Conservation (phyloP, 208 protist species). For the Leishmania amazonensis region DNA sequence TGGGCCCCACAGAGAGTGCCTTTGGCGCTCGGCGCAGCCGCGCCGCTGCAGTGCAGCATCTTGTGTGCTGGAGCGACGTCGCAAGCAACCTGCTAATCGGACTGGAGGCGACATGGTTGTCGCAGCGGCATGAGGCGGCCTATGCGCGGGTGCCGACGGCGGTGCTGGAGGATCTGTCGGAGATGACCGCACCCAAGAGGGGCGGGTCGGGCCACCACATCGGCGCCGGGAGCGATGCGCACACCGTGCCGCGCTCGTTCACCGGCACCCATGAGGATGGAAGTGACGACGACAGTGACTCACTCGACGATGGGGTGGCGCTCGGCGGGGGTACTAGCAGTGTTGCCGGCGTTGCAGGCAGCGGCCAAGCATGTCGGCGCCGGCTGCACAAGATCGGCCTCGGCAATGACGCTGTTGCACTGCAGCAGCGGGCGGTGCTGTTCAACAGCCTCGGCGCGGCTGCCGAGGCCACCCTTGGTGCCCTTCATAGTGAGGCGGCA, state of each 20-base stretch:
- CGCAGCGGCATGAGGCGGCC: constrained; percentile 15
- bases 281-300: constrained; percentile 34
- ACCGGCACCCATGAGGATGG: constrained; percentile 1
- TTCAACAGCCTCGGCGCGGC: constrained; percentile 28
- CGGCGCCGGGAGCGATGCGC: not conserved
- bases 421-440: constrained; percentile 23
- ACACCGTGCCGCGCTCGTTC: not conserved
- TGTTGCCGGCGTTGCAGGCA: constrained; percentile 12
- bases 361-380: constrained; percentile 10
- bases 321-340: constrained; percentile 2
- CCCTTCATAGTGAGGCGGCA: constrained; percentile 59
- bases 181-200: not conserved
- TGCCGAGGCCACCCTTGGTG: constrained; percentile 51
- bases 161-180: constrained; percentile 48
- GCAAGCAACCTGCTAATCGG: constrained; percentile 81
- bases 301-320: constrained; percentile 8
- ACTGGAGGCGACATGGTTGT: constrained; percentile 20
- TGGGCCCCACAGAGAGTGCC: not conserved
- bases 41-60: constrained; percentile 12
- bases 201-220: not conserved
- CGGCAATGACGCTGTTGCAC: constrained; percentile 15
- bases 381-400: constrained; percentile 9
- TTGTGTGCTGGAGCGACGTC: constrained; percentile 85
- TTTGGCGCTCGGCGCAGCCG: constrained; percentile 13
- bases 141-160: constrained; percentile 54